Conservation (phyloP, 108 stramenopile genomes). For the Cyclostephanos tholiformis region DNA sequence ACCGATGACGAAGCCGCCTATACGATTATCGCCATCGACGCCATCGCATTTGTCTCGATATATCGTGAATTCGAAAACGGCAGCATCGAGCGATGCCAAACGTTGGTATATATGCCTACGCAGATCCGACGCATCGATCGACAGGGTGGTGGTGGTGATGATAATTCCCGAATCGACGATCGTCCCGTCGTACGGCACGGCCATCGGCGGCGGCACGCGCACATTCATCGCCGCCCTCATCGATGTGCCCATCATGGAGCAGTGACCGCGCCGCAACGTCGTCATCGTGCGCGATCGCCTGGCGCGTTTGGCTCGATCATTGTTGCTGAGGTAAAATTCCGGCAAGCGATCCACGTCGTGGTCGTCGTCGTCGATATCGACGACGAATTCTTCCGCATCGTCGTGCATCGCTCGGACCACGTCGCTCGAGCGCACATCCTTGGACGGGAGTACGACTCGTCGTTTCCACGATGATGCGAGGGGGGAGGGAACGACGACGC, state of each 20-base stretch:
- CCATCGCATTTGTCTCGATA: background rate
- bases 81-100: constrained; percentile 16
- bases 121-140: constrained; percentile 23
- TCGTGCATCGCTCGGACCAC: constrained; percentile 31
- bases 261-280: constrained; percentile 15
- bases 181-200: background rate
- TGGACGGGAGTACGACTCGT: constrained; percentile 13
- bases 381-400: background rate
- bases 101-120: constrained; percentile 42
- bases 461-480: background rate
- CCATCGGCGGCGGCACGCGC: constrained; percentile 3
- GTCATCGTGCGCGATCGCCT: constrained; percentile 10
- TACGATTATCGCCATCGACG: background rate
- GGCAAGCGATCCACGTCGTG: constrained; percentile 1
- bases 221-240: constrained; percentile 34
- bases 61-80: constrained; percentile 1
- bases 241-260: constrained; percentile 32
- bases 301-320: constrained; percentile 22
- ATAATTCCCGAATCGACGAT: background rate
- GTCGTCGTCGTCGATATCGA: constrained; percentile 3
- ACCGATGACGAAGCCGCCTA: background rate
- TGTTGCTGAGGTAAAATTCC: constrained; percentile 12
- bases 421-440: background rate
- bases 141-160: constrained; percentile 1
- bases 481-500: background rate